These are phyloP conservation scores for Prunus persica DNA, from an alignment of 306 rosid species.

Conservation along the genomic window Prunus_persica_NCBIv2 NC_034014.1:24359501-24360000, in stretches of 20 bases:
- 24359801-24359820: conserved; percentile 64
- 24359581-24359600: neutral
- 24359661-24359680: neutral
- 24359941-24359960: conserved; percentile 66
- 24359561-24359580: neutral
- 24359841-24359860: conserved; percentile 31
- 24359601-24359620: no score
- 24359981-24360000: conserved; percentile 9
- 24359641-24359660: neutral
- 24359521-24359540: neutral
- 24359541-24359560: neutral
- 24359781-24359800: conserved; percentile 83
- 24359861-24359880: conserved; percentile 68
- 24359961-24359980: conserved; percentile 41
- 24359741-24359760: conserved; percentile 73
- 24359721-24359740: neutral
- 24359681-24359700: neutral
- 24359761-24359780: conserved; percentile 55
- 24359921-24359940: conserved; percentile 69
- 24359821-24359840: conserved; percentile 49
- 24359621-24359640: neutral
- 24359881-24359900: conserved; percentile 59
- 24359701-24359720: neutral
- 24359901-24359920: conserved; percentile 63
- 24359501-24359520: neutral